Evolutionary conservation across 208 protist species (phyloP).

Genomic region (Trypanosoma grayi): DNA sequence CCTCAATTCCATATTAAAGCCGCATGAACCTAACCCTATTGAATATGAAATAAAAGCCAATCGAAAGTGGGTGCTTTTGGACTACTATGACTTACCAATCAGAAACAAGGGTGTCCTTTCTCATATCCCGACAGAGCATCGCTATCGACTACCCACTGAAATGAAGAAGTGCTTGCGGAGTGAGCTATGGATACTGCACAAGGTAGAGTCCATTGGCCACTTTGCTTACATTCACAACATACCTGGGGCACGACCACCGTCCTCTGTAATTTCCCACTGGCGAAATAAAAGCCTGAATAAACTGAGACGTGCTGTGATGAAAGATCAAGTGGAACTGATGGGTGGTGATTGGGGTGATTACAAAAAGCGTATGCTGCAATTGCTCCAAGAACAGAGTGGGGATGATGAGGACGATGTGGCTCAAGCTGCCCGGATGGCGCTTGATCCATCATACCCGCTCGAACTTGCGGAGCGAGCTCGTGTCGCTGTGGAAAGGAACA

Average conservation of each 20-base stretch:
- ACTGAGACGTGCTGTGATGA: slow-evolving; percentile 20
- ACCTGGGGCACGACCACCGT: slow-evolving; percentile 72
- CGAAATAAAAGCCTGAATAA: slow-evolving; percentile 29
- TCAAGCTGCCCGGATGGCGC: slow-evolving; percentile 71
- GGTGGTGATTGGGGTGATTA: slow-evolving; percentile 85
- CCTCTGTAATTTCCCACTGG: slow-evolving; percentile 32
- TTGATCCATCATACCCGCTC: slow-evolving; percentile 75
- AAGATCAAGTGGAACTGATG: slow-evolving; percentile 66
- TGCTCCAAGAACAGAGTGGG: slow-evolving; percentile 79
- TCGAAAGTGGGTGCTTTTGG: slow-evolving; percentile 84
- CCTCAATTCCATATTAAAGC: slow-evolving; percentile 61
- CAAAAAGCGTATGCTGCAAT: slow-evolving; percentile 64
- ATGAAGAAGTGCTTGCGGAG: slow-evolving; percentile 62
- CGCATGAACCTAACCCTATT: slow-evolving; percentile 66
- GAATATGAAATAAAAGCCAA: slow-evolving; percentile 91
- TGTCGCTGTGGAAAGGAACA: slow-evolving; percentile 35
- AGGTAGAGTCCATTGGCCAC: slow-evolving; percentile 60
- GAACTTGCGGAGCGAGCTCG: slow-evolving; percentile 60
- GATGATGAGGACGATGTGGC: slow-evolving; percentile 81
- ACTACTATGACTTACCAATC: slow-evolving; percentile 87
- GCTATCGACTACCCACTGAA: slow-evolving; percentile 16
- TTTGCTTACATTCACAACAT: slow-evolving; percentile 86
- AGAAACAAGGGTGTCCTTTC: slow-evolving; percentile 29
- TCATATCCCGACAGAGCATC: slow-evolving; percentile 17
- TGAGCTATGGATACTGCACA: slow-evolving; percentile 87